Evolutionary conservation across 1,284 basidiomycete genomes (phyloP), one percentile per base, ranked within the genome.

Genomic region (Flammula alnicola): DNA sequence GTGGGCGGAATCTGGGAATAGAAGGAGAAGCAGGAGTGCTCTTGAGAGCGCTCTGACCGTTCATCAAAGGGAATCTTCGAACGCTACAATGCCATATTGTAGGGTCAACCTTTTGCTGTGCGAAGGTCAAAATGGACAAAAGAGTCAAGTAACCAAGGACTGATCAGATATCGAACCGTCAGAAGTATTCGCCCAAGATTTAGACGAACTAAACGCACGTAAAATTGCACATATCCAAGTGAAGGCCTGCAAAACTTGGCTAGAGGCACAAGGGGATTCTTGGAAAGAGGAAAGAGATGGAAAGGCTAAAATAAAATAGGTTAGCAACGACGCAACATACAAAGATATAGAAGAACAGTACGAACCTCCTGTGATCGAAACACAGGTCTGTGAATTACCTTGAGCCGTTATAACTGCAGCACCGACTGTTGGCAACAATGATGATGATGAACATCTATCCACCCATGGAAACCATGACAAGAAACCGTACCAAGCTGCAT

Each of bases 151-250:
- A 78, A 10, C 59, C 60, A 35, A 75, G 52, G 9, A 76, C 75
- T 78, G 41, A 12, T 32, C n/a, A 40, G 19, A 26, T 22, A 25
- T 23, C 23, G 25, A 16, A 29, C 31, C 26, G 27, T 54, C 35
- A 48, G 31, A 20, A 9, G 40, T 14, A n/a, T 17, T 23, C 12
- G 27, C 45, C 27, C 44, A 22, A n/a, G 22, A 55, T 40, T 19
- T 37, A 22, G 23, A 36, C 22, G 6, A 39, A 20, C 6, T 31
- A 14, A 17, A 74, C 86, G 61, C 57, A 91, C 87, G 63, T 35
- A 75, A 70, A 29, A 75, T 62, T 27, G 80, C 73, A 58, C 72
- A 77, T 27, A 79, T 69, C 88, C 88, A 91, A 33, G 80, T 73
- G 59, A 88, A 87, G 4, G 76, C 83, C 54, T 83, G 64, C 27